phyloP scores from a whole-genome alignment of 2,329 filamentous ascomycete genomes.

The Diaporthe citri region DNA sequence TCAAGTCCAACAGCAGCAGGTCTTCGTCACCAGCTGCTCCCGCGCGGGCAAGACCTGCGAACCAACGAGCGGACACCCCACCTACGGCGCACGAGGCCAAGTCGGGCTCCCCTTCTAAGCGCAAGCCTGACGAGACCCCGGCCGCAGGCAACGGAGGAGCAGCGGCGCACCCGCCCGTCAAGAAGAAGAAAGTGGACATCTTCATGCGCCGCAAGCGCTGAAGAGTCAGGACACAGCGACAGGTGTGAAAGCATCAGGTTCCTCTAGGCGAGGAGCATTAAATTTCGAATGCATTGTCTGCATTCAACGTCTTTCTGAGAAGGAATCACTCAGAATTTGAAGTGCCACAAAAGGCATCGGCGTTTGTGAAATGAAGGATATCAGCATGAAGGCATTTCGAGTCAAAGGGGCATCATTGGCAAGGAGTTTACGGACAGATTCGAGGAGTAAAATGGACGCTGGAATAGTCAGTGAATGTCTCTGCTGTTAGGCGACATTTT shows the following conservation, averaged over 20 bases:
- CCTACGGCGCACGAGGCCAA: neutral
- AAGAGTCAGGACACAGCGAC: conserved; percentile 33
- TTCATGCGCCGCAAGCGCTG: conserved; percentile 61
- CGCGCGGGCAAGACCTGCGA: neutral
- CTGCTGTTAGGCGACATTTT: conserved; percentile 13
- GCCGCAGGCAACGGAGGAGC: conserved; percentile 37
- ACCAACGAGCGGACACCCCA: neutral
- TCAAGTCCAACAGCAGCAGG: conserved; percentile 41
- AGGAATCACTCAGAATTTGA: too few relatives aligned
- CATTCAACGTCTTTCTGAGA: neutral
- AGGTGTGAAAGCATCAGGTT: neutral
- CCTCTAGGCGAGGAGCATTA: neutral
- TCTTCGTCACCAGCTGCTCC: conserved; percentile 40
- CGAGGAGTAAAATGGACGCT: neutral
- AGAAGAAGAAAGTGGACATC: conserved; percentile 62
- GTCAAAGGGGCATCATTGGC: neutral
- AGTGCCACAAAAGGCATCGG: neutral
- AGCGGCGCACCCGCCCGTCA: conserved; percentile 45
- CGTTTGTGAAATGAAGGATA: neutral
- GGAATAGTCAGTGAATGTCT: neutral
- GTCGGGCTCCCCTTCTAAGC: neutral
- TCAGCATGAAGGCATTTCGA: neutral
- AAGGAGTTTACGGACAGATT: neutral
- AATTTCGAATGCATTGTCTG: neutral
- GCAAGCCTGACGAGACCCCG: neutral